These are phyloP conservation scores for Rhodotorula sp. DNA, from an alignment of 1,284 basidiomycete species.

Conservation along the genomic window DNA sequence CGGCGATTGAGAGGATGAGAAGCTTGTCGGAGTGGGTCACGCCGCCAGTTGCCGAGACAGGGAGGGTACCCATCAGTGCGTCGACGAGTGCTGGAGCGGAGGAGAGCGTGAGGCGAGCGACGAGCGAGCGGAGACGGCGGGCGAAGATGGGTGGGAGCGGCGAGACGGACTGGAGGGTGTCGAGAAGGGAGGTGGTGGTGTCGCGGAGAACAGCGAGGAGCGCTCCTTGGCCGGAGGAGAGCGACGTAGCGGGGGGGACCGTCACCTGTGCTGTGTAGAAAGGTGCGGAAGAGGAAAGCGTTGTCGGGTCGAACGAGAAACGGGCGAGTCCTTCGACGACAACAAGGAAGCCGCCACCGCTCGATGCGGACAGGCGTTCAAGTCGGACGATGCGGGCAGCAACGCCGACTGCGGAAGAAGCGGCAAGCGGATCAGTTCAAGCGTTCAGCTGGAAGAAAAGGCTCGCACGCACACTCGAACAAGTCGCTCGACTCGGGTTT, in stretches of 20 bases:
- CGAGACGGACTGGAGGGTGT: slow-evolving; percentile 12
- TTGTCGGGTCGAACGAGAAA: slow-evolving; percentile 21
- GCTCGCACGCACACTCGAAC: slow-evolving; percentile 26
- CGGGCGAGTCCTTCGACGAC: slow-evolving; percentile 41
- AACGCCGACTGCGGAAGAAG: slow-evolving; percentile 18
- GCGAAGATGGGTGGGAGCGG: slow-evolving; percentile 17
- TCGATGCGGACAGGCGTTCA: slow-evolving; percentile 24
- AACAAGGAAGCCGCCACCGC: slow-evolving; percentile 35
- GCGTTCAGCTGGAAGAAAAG: neutral
- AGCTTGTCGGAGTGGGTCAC: slow-evolving; percentile 34
- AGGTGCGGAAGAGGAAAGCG: neutral
- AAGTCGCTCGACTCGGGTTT: slow-evolving; percentile 16
- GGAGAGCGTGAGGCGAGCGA: slow-evolving; percentile 12
- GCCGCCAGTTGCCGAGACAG: slow-evolving; percentile 14
- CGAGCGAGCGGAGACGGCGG: slow-evolving; percentile 19
- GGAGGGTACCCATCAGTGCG: slow-evolving; percentile 27
- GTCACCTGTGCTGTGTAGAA: slow-evolving; percentile 20
- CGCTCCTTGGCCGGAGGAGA: slow-evolving; percentile 4
- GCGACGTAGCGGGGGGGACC: slow-evolving; percentile 1
- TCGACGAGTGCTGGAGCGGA: slow-evolving; percentile 27
- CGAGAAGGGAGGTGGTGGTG: slow-evolving; percentile 11
- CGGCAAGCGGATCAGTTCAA: neutral
- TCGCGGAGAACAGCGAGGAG: slow-evolving; percentile 20
- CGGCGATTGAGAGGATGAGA: slow-evolving; percentile 17
- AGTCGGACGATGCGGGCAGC: slow-evolving; percentile 42